Evolutionary conservation across 768 basidiomycete species (phyloP).

Genomic region (Termitomyces sp.): DNA sequence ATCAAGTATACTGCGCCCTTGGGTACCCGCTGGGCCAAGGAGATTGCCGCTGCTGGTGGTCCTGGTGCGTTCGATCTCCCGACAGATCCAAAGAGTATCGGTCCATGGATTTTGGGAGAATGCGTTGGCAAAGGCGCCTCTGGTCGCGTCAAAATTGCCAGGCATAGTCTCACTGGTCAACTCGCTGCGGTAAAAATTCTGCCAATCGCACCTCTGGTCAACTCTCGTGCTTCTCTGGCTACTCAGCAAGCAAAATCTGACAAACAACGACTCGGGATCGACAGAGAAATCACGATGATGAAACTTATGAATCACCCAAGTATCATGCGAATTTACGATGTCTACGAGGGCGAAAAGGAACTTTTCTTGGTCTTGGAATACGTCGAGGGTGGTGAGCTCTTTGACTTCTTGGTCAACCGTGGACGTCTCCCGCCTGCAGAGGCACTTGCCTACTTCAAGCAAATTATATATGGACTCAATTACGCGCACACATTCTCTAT

Average conservation of each 20-base stretch:
- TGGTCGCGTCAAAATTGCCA: slow-evolving; percentile 92
- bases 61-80: slow-evolving; percentile 72
- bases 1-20: slow-evolving; percentile 62
- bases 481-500: slow-evolving; percentile 98
- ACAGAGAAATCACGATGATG: slow-evolving; percentile 97
- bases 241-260: slow-evolving; percentile 68
- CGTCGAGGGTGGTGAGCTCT: slow-evolving; percentile 93
- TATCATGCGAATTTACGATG: slow-evolving; percentile 92
- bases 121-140: slow-evolving; percentile 93
- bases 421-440: slow-evolving; percentile 77
- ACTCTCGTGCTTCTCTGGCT: slow-evolving; percentile 62
- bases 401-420: slow-evolving; percentile 90
- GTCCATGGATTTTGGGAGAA: slow-evolving; percentile 91
- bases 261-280: slow-evolving; percentile 81
- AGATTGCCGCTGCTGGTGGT: slow-evolving; percentile 76
- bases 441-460: slow-evolving; percentile 90
- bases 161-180: slow-evolving; percentile 78
- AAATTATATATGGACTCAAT: slow-evolving; percentile 91
- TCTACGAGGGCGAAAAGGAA: slow-evolving; percentile 88
- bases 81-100: slow-evolving; percentile 80
- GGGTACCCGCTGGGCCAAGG: slow-evolving; percentile 84
- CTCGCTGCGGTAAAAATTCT: slow-evolving; percentile 96
- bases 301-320: slow-evolving; percentile 99
- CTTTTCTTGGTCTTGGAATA: slow-evolving; percentile 94
- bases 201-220: slow-evolving; percentile 72